Evolutionary conservation across 1,139 yeast species (phyloP), one percentile per base, ranked within the genome.

Genomic region (Zygoascus sp.): DNA sequence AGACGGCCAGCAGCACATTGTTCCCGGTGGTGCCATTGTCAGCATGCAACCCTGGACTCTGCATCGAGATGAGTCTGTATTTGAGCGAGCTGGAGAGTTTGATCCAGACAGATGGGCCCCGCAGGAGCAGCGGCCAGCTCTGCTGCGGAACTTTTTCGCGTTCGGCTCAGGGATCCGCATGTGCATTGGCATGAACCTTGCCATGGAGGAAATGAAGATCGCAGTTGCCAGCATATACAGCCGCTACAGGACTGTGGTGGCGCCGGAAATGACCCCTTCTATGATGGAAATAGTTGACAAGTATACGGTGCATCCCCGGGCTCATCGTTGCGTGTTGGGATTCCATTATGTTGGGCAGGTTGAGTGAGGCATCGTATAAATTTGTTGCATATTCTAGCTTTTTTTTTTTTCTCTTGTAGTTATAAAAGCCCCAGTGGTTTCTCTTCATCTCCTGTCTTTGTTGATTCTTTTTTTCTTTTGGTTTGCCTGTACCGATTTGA

Each of bases 141-240:
- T 80, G 76, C 71, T 73, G 50, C 73, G 70, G 49, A 72, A 71
- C 54, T 75, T 81, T 73, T 76, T 81, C 74, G 81, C 84, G 0
- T 83, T 83, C 67, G 89, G 90, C 1, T 76, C 79, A 41, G 90
- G 90, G 1, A 72, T 80, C n/a, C 67, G 89, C 51, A 81, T 81
- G 89, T 83, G 90, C 57, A 67, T 81, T 48, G 90, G 90, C 0
- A 76, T 80, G 81, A 74, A 82, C 57, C 66, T 83, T 48, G 90
- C 89, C 0, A 63, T 77, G 28, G 76, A 78, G 40, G 90, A 82
- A 59, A 80, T 83, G 72, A 82, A 81, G 58, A 58, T 81, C 40
- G 74, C 77, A 7, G 59, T 79, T 22, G 78, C 81, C 11, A 73
- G 74, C 49, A 62, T 82, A 11, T 78, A 81, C 60, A 72, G 77